A percentile compares a stretch with the other conserved stretches of the same genome.
These are phyloP conservation scores for Trematosphaeria pertusa DNA, from an alignment of 2,329 filamentous ascomycete genomes.

Conservation along the genomic window DNA sequence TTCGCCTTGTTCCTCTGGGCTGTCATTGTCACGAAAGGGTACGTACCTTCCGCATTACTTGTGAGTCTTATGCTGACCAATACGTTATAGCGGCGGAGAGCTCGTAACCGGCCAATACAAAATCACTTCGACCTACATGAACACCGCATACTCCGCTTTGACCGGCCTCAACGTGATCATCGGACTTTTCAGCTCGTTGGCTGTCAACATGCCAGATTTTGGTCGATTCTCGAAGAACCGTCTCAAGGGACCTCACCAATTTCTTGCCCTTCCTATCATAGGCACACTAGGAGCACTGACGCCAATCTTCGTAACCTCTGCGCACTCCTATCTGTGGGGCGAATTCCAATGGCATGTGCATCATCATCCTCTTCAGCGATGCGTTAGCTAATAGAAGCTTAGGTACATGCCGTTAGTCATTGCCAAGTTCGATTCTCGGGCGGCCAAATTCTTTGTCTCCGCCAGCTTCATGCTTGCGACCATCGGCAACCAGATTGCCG, in stretches of 20 bases:
- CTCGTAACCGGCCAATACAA: constrained; percentile 48
- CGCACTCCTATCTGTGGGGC: constrained; percentile 55
- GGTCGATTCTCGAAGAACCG: constrained; percentile 52
- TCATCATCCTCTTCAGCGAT: neutral
- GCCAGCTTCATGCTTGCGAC: constrained; percentile 52
- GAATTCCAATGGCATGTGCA: constrained; percentile 51
- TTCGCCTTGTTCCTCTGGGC: constrained; percentile 54
- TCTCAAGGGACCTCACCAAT: constrained; percentile 53
- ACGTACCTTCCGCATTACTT: constrained; percentile 3
- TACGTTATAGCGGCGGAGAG: constrained; percentile 45
- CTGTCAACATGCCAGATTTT: constrained; percentile 60
- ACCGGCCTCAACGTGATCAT: constrained; percentile 57
- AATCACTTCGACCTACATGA: constrained; percentile 51
- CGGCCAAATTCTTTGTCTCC: constrained; percentile 52
- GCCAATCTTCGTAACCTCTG: constrained; percentile 58
- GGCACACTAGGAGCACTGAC: constrained; percentile 55
- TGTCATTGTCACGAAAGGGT: constrained; percentile 51
- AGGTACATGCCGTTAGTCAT: constrained; percentile 57
- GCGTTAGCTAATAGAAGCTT: neutral
- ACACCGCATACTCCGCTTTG: constrained; percentile 52
- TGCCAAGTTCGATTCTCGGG: constrained; percentile 52
- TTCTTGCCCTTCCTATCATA: constrained; percentile 57
- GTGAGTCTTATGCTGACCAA: neutral
- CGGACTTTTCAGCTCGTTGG: constrained; percentile 57
- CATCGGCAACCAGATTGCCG: constrained; percentile 53